These are phyloP conservation scores for Sporothrix luriei DNA, from an alignment of 2,329 filamentous ascomycete species.

Conservation along the genomic window DNA sequence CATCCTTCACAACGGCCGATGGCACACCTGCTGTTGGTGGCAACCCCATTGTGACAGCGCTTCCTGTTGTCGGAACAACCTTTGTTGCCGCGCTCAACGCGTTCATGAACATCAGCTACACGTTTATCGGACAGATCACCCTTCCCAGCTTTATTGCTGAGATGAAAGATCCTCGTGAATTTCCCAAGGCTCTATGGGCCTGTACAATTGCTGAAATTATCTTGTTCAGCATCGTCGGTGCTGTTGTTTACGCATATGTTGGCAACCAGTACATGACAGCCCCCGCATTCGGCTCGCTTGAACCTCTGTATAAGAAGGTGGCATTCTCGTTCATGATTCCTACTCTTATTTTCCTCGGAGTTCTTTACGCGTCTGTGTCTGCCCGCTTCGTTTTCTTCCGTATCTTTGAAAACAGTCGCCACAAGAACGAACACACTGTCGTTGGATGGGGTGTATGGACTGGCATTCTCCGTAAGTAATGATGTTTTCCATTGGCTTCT, in stretches of 20 bases:
- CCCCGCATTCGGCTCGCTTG: slow-evolving; percentile 83
- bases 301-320: slow-evolving; percentile 80
- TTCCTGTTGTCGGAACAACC: slow-evolving; percentile 70
- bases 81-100: slow-evolving; percentile 83
- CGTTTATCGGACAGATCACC: slow-evolving; percentile 94
- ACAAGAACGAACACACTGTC: slow-evolving; percentile 79
- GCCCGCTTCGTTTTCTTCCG: slow-evolving; percentile 92
- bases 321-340: slow-evolving; percentile 95
- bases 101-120: slow-evolving; percentile 94
- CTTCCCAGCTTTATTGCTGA: slow-evolving; percentile 93
- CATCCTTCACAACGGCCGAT: slow-evolving; percentile 43
- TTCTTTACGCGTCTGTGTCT: slow-evolving; percentile 86
- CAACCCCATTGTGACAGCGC: slow-evolving; percentile 66
- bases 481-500: neutral
- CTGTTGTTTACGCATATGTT: slow-evolving; percentile 81
- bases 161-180: slow-evolving; percentile 80
- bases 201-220: slow-evolving; percentile 88
- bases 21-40: slow-evolving; percentile 50
- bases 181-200: slow-evolving; percentile 88
- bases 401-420: slow-evolving; percentile 72
- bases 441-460: slow-evolving; percentile 80
- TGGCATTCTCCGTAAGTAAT: slow-evolving; percentile 63
- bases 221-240: slow-evolving; percentile 80
- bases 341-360: slow-evolving; percentile 87
- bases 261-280: slow-evolving; percentile 87